Conservation (phyloP, 805 yeast species). For the Saccharomycopsis sp. region DNA sequence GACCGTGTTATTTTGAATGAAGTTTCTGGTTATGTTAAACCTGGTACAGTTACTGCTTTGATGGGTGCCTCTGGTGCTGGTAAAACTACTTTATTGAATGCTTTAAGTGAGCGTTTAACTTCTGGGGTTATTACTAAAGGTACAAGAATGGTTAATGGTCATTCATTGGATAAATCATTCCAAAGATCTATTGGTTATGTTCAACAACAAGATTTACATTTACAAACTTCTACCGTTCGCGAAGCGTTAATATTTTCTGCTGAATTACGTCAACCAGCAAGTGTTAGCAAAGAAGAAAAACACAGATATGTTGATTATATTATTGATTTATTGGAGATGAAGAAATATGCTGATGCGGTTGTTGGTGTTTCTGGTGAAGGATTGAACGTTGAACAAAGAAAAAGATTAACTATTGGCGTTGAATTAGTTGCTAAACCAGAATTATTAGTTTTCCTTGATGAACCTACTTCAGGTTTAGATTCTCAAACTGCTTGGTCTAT, state of each 20-base stretch:
- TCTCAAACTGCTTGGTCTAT: conserved; percentile 64
- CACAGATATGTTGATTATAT: conserved; percentile 62
- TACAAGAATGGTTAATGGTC: conserved; percentile 66
- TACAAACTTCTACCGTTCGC: conserved; percentile 62
- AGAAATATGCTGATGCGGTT: conserved; percentile 65
- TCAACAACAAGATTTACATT: conserved; percentile 75
- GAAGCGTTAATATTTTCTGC: conserved; percentile 72
- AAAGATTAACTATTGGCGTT: conserved; percentile 63
- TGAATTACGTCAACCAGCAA: conserved; percentile 59
- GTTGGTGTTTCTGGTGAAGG: conserved; percentile 75
- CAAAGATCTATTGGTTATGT: conserved; percentile 75
- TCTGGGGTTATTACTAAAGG: conserved; percentile 61
- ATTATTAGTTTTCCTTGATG: conserved; percentile 56
- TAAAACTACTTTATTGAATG: conserved; percentile 69
- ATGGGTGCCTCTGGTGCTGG: conserved; percentile 91
- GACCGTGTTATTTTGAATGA: conserved; percentile 44
- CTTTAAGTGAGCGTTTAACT: conserved; percentile 63
- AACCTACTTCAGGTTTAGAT: conserved; percentile 70
- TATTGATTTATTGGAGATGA: conserved; percentile 62
- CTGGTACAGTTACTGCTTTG: conserved; percentile 74
- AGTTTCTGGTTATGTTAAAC: conserved; percentile 68
- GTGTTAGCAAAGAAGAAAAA: conserved; percentile 51
- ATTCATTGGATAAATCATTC: conserved; percentile 55
- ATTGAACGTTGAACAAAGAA: conserved; percentile 60
- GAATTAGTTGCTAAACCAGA: conserved; percentile 66